Evolutionary conservation across 2,329 filamentous ascomycete genomes (phyloP), one percentile per base, ranked within the genome.

Genomic region (Colletotrichum cuscutae): DNA sequence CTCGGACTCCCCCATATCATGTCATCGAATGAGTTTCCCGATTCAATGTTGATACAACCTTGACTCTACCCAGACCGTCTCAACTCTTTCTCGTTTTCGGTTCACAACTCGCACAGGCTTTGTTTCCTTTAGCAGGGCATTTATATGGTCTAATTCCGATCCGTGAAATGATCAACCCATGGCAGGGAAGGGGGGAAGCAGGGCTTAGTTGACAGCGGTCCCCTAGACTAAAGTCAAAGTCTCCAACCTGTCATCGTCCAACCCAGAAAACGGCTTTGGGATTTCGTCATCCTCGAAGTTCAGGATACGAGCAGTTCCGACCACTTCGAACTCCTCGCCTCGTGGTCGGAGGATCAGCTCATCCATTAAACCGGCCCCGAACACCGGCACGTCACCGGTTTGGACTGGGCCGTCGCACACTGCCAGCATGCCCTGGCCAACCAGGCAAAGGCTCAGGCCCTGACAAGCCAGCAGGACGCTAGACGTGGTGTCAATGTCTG

Each of bases 21-120:
- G 9, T 56, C 26, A 70, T 60, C 35, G 66, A 70, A 70, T 57
- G 56, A 56, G 13, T 70, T 70, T 49, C 66, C 70, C 60, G 66
- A 61, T 60, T 65, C 46, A 60, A 61, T 32, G 32, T 46, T 65
- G 66, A 49, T 53, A 30, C 70, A 65, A 72, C 66, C 59, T 70
- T 70, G 56, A 61, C 15, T 52, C n/a, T 52, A 26, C 35, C 49
- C 22, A 37, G 12, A 32, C 66, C 70, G 66, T 70, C 70, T 69
- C 70, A 72, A 56, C 62, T 32, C 28, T 64, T 65, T 35, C 54
- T 70, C 54, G 54, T 72, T 65, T 72, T 61, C 60, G 70, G 57
- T 70, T 72, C 70, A 52, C 60, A 64, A 37, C 49, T 30, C 65
- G 56, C 54, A 72, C 69, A 68, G 68, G 42, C 35, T 52, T 70